Percentiles rank a stretch among this genome's conserved stretches.
Conservation (phyloP, 2,329 filamentous ascomycete genomes). For the Beauveria rudraprayagi region DNA sequence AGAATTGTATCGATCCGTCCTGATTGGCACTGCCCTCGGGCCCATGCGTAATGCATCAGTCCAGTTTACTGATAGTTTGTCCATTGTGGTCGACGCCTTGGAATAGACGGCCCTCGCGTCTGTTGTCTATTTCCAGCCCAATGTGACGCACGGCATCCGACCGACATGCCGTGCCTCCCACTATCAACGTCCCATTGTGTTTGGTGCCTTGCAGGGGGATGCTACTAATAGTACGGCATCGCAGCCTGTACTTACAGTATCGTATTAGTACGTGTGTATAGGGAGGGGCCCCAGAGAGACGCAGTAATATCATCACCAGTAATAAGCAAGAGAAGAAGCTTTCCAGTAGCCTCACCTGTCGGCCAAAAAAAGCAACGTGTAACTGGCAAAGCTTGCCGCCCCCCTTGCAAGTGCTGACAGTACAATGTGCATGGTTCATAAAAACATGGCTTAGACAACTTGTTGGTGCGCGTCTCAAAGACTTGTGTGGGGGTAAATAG, state of each 20-base stretch:
- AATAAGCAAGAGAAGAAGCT: not conserved
- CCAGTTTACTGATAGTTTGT: too few relatives aligned
- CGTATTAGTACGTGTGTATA: too few relatives aligned
- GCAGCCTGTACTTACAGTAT: not conserved
- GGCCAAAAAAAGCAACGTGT: not conserved
- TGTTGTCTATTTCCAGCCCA: not conserved
- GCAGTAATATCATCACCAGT: not conserved
- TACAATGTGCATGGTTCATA: not conserved
- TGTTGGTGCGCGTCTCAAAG: not conserved
- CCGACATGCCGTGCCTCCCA: not conserved
- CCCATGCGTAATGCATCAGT: not conserved
- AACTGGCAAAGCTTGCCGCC: not conserved
- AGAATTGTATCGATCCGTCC: too few relatives aligned
- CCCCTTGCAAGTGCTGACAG: constrained; percentile 6
- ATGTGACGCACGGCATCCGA: not conserved
- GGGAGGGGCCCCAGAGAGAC: not conserved
- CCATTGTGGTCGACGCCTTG: too few relatives aligned
- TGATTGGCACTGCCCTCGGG: too few relatives aligned
- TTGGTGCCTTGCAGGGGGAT: not conserved
- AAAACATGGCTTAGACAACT: not conserved
- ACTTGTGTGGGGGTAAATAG: not conserved
- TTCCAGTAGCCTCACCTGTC: not conserved
- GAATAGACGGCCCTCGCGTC: not conserved
- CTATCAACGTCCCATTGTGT: not conserved
- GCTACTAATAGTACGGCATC: too few relatives aligned